Evolutionary conservation across 805 yeast genomes (phyloP).

Genomic region (Candida nemodendra): DNA sequence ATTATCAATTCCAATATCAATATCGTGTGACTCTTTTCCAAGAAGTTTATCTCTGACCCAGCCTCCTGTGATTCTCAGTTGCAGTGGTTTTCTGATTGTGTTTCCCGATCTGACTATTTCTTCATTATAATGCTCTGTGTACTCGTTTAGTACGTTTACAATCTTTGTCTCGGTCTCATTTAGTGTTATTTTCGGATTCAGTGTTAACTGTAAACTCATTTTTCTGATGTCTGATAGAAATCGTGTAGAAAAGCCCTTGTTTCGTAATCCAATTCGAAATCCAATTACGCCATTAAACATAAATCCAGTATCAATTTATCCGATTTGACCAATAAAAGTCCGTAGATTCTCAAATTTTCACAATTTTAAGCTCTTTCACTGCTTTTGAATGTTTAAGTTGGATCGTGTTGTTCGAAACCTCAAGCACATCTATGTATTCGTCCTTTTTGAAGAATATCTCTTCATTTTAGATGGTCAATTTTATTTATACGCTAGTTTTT

Average conservation of each 20-base stretch:
- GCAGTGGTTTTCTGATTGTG: constrained; percentile 18
- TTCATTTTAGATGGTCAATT: no score
- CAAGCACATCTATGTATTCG: no score
- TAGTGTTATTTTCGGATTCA: constrained; percentile 18
- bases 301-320: no score
- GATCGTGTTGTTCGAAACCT: no score
- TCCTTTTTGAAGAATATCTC: no score
- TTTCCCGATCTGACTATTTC: constrained; percentile 1
- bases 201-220: constrained; percentile 3
- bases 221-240: constrained; percentile 1
- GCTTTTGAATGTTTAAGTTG: no score
- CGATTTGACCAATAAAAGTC: no score
- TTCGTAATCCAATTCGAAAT: constrained; percentile 1
- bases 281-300: constrained; percentile 1
- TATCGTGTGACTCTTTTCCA: constrained; percentile 77
- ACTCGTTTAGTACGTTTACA: constrained; percentile 25
- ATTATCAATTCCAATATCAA: constrained; percentile 86
- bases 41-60: constrained; percentile 96
- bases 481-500: no score
- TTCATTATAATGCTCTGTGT: constrained; percentile 26
- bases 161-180: constrained; percentile 26
- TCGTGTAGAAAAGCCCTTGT: constrained; percentile 1
- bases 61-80: constrained; percentile 87
- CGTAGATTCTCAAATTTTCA: no score
- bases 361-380: no score